Base-by-base conservation (phyloP, 441 rosid genomes). In the Breynia disticha region DNA sequence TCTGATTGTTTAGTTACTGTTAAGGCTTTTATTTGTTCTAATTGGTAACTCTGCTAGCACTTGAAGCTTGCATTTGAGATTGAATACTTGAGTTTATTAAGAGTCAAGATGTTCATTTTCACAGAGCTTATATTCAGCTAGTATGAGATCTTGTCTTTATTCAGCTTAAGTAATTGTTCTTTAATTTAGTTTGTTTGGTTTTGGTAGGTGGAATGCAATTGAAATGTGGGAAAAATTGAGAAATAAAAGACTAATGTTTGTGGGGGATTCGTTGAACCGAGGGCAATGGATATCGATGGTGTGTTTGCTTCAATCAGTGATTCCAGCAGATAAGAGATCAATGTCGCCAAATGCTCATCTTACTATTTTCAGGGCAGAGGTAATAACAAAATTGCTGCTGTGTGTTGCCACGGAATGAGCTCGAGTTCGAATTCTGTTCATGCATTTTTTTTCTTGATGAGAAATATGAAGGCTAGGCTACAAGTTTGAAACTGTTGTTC, bases 241-340 rank as follows among this genome's bases (percentile, higher is more conserved):
- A 54, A 90, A 89, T 56, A 91, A 87, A 70, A 79, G 94, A 56
- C 75, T 91, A 52, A 91, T 91, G 98, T 91, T 88, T 69, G 94
- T 91, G 10, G 98, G 98, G 55, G 98, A 91, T 79, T 91, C 98
- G 0, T 60, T 91, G 41, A 81, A 84, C 65, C 71, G 98, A 81
- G 98, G 98, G 42, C 98, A 91, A 62, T 91, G 98, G 98, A 88
- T 91, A 70, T 91, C 98, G 14, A 82, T 91, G 94, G 79, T 91
- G 50, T 88, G 98, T 57, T 76, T 91, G 48, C 62, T 91, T 51
- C 97, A 86, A 65, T 84, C 98, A 14, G 95, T 75, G 28, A 77
- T 85, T 71, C 82, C 97, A 1, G 74, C 72, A 52, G 59, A 86
- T 37, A 81, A 78, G 76, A 81, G 77, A 69, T 84, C 95, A 48